Percentiles rank a stretch among this genome's conserved stretches.
Evolutionary conservation across 2,329 filamentous ascomycete genomes (phyloP).

Genomic region (Leptoxyphium fumago): DNA sequence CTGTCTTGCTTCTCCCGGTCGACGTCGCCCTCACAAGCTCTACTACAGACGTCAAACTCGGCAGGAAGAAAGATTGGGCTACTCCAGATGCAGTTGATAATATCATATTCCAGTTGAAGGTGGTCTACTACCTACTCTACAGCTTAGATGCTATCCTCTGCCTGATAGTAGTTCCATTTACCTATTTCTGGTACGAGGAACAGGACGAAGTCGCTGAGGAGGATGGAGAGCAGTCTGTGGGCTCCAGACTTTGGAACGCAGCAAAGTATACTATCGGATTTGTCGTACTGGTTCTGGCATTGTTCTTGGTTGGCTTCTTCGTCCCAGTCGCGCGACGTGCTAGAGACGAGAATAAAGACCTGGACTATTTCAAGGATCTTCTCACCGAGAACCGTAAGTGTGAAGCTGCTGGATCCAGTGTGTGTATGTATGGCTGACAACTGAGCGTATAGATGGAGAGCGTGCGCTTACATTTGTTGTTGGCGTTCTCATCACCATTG

Average conservation of each 20-base stretch:
- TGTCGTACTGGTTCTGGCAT: slow-evolving; percentile 58
- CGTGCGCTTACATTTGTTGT: slow-evolving; percentile 81
- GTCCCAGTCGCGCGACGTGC: slow-evolving; percentile 62
- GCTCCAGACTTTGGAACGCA: slow-evolving; percentile 63
- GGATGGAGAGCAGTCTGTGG: slow-evolving; percentile 57
- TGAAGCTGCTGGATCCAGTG: background rate
- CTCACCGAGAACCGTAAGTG: slow-evolving; percentile 61
- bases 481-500: slow-evolving; percentile 75
- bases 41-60: slow-evolving; percentile 59
- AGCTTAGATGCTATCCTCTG: slow-evolving; percentile 83
- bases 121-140: slow-evolving; percentile 88
- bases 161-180: slow-evolving; percentile 78
- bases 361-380: slow-evolving; percentile 83
- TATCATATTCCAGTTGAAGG: slow-evolving; percentile 66
- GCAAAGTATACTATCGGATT: slow-evolving; percentile 85
- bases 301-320: slow-evolving; percentile 91
- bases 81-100: slow-evolving; percentile 63
- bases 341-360: slow-evolving; percentile 51
- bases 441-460: slow-evolving; percentile 50
- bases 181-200: slow-evolving; percentile 97
- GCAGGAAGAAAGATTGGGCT: slow-evolving; percentile 88
- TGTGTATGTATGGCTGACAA: background rate
- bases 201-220: slow-evolving; percentile 84
- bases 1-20: slow-evolving; percentile 80
- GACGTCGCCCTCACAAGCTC: slow-evolving; percentile 91